Conservation (phyloP, 2,329 filamentous ascomycete genomes). For the Clarireedia hainanense region DNA sequence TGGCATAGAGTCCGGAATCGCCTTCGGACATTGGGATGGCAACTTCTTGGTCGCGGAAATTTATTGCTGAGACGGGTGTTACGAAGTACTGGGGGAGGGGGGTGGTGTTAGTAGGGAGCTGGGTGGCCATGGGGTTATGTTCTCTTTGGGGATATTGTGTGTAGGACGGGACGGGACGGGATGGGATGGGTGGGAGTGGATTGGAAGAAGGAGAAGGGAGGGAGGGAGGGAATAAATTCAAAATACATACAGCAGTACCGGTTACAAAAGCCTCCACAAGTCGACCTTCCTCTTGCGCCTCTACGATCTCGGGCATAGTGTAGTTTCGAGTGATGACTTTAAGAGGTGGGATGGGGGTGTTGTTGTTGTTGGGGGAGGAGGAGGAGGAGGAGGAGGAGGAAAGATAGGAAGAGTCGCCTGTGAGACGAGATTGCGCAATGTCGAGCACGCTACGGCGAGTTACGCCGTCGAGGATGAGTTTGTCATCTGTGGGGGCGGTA, state of each 20-base stretch:
- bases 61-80: constrained; percentile 58
- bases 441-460: constrained; percentile 73
- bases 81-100: constrained; percentile 53
- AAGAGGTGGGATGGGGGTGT: constrained; percentile 35
- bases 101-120: background rate
- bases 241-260: constrained; percentile 67
- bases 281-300: constrained; percentile 66
- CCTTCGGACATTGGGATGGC: constrained; percentile 51
- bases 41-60: constrained; percentile 57
- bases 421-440: constrained; percentile 57
- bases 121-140: background rate
- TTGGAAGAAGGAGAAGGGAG: background rate
- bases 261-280: constrained; percentile 78
- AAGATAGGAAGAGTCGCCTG: constrained; percentile 27
- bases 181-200: background rate
- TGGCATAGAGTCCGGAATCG: constrained; percentile 44
- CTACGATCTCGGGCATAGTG: constrained; percentile 68
- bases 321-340: constrained; percentile 77
- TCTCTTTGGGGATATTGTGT: background rate
- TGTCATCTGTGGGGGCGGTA: constrained; percentile 74
- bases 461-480: constrained; percentile 79
- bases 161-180: background rate
- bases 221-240: background rate
- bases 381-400: no score
- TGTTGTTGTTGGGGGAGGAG: background rate